Evolutionary conservation across 345 rosid genomes (phyloP), one percentile per base, ranked within the genome.

Genomic region (Odontarrhena argentea): DNA sequence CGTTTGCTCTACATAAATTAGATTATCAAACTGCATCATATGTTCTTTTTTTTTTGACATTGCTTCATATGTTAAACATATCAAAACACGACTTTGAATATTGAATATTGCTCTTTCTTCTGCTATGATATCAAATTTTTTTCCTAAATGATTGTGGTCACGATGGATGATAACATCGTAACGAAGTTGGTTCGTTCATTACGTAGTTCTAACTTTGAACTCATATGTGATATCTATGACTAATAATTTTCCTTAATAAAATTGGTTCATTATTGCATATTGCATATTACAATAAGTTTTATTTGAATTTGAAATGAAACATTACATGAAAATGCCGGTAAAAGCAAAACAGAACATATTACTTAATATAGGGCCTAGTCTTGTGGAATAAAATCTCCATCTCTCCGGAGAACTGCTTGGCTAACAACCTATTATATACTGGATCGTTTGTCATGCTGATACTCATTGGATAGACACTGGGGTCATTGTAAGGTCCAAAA

Each of bases 351-450:
- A 18, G 12, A 58, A 49, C 0, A 34, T 58, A 7, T n/a, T 26
- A 14, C 44, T 58, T 57, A 32, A 32, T 32, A 36, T 32, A 36
- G 48, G 36, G 36, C 5, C 3, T 9, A 34, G 15, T 57, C 32
- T 6, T 5, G 62, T 70, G 54, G 55, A 70, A 61, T 4, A 6
- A 25, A 53, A 70, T 30, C 55, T 70, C 68, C 74, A 70, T 70
- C 11, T 52, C 68, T 24, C 68, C 74, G 13, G 68, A 60, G 0
- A 0, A 43, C 62, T 9, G 52, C 30, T 34, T 60, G 7, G 61
- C 32, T 43, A 69, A 1, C 55, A 61, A 38, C 41, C 2, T 61
- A 32, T 12, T 6, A 4, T 7, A 32, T 52, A 32, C 6, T 4
- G 0, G 44, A 40, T 36, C 55, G 30, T 70, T 61, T 8, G 61